Evolutionary conservation across 176 grass and related monocot genomes (phyloP).

Genomic region (Hsuehochloa calcarea): DNA sequence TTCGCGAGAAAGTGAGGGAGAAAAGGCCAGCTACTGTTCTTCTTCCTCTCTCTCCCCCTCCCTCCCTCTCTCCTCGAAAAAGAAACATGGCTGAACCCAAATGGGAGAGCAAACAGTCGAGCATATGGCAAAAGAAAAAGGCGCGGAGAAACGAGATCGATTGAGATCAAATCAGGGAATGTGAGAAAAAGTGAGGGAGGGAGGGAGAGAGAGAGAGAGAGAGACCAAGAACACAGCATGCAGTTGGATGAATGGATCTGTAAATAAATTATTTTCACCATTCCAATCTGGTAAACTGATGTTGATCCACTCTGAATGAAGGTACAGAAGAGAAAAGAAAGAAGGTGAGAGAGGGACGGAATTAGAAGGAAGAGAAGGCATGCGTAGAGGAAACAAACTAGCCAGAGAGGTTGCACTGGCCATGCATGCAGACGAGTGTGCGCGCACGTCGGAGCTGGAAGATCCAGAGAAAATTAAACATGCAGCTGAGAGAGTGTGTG

Average conservation of each 20-base stretch:
- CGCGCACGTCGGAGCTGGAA: conserved; percentile 6
- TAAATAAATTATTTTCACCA: background rate
- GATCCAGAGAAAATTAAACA: background rate
- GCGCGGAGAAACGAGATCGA: background rate
- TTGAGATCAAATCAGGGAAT: background rate
- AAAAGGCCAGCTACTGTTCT: conserved; percentile 58
- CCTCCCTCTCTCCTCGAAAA: conserved; percentile 22
- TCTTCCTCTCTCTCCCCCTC: conserved; percentile 32
- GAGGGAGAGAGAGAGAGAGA: background rate
- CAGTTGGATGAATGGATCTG: background rate
- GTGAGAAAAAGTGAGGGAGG: background rate
- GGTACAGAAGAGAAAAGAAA: background rate
- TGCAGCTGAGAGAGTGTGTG: background rate
- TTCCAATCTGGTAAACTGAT: background rate
- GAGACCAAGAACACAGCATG: background rate
- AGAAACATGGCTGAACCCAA: conserved; percentile 22
- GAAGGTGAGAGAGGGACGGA: too few species aligned
- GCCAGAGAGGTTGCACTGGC: background rate
- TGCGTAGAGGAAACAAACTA: background rate
- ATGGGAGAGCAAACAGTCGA: background rate
- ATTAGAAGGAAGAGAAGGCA: background rate
- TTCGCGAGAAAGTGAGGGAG: conserved; percentile 16
- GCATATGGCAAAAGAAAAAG: background rate
- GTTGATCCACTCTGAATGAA: background rate
- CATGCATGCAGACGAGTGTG: conserved; percentile 13